phyloP scores from a whole-genome alignment of 2,329 filamentous ascomycete genomes.

The Atkinsonella texensis region DNA sequence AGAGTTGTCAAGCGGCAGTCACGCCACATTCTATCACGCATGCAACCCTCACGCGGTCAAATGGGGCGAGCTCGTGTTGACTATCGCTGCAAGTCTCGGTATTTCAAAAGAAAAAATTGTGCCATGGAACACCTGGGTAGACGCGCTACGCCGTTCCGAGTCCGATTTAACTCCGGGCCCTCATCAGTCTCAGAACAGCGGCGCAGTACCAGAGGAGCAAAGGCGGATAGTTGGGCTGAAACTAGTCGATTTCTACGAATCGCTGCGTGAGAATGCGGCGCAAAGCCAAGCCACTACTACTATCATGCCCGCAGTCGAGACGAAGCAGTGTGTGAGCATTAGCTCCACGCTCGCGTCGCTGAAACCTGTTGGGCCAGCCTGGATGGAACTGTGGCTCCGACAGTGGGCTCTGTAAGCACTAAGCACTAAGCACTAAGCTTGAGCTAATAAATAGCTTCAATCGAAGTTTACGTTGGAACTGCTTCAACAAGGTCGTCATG shows the following conservation, averaged over 20 bases:
- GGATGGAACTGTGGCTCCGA: neutral
- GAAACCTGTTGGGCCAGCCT: neutral
- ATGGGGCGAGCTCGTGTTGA: neutral
- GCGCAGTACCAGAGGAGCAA: neutral
- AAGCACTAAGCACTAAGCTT: neutral
- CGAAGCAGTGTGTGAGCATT: neutral
- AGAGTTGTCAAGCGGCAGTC: neutral
- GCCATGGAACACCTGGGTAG: neutral
- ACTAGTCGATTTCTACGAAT: neutral
- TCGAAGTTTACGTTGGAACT: no score
- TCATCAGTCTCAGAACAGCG: neutral
- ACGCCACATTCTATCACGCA: neutral
- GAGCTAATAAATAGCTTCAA: neutral
- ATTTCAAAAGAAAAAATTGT: neutral
- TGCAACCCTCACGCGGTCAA: neutral
- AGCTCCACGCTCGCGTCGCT: neutral
- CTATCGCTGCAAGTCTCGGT: neutral
- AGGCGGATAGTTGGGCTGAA: neutral
- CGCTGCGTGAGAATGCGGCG: neutral
- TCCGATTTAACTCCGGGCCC: neutral
- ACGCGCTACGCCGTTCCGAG: neutral
- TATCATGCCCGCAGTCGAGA: neutral
- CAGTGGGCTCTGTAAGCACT: neutral
- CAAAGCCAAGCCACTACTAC: neutral
- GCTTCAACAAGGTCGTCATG: neutral